A percentile compares a stretch with the other conserved stretches of the same genome.
These are phyloP conservation scores for Bretschneidera sinensis DNA, from an alignment of 345 rosid species.

Conservation along the genomic window DNA sequence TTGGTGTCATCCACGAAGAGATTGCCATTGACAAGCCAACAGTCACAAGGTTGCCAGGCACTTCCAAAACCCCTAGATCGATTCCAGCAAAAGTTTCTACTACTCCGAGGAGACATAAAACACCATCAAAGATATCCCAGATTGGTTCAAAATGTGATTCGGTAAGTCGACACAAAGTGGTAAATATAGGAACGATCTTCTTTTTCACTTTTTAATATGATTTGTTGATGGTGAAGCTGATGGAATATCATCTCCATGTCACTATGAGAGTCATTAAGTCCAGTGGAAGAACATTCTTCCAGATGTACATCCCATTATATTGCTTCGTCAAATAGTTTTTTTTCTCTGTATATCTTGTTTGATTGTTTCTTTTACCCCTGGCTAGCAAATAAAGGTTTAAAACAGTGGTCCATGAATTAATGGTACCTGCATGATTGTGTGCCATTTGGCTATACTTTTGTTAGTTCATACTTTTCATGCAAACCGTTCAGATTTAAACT, in stretches of 20 bases:
- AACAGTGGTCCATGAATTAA: too few species aligned
- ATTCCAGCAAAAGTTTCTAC: conserved; percentile 29
- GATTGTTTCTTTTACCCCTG: not conserved
- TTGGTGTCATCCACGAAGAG: conserved; percentile 38
- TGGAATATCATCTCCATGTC: conserved; percentile 14
- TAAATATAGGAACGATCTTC: not conserved
- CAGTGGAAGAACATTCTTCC: not conserved
- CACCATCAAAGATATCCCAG: conserved; percentile 38
- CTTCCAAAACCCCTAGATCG: conserved; percentile 41
- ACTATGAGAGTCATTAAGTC: too few species aligned
- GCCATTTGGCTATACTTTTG: too few species aligned
- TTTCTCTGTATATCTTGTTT: too few species aligned
- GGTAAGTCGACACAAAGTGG: conserved; percentile 24
- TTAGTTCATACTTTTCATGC: too few species aligned
- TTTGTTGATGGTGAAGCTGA: not conserved
- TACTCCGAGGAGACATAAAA: conserved; percentile 35
- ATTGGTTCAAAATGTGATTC: conserved; percentile 35
- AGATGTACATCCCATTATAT: not conserved
- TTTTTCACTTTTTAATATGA: not conserved
- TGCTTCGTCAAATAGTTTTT: too few species aligned
- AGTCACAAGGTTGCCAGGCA: conserved; percentile 23
- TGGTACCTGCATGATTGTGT: too few species aligned
- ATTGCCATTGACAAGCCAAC: conserved; percentile 25
- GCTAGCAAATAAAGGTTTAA: not conserved
- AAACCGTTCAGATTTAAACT: too few species aligned